Conservation (phyloP, 148 eudicot species). For the Talinum fruticosum region DNA sequence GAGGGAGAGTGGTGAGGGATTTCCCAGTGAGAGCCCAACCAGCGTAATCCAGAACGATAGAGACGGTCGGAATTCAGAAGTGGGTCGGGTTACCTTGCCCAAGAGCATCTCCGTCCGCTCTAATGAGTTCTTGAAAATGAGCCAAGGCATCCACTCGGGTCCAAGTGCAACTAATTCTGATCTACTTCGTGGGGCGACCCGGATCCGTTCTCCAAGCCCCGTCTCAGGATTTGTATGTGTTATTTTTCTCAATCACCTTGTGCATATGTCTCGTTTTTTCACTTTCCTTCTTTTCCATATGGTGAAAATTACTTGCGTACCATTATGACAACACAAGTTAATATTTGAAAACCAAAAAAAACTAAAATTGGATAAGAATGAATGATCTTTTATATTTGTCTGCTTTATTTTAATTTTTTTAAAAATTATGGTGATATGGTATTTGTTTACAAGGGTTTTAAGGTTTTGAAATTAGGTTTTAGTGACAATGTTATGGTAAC, state of each 20-base stretch:
- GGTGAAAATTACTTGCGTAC: neutral
- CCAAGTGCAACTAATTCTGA: constrained; percentile 26
- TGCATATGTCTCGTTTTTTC: neutral
- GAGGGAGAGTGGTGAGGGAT: constrained; percentile 25
- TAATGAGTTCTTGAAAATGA: constrained; percentile 47
- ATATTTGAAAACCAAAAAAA: neutral
- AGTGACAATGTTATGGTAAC: too few species aligned
- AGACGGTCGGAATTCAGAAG: constrained; percentile 17
- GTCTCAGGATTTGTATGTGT: constrained; percentile 29
- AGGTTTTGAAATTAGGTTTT: too few species aligned
- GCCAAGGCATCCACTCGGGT: constrained; percentile 8
- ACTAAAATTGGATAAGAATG: neutral
- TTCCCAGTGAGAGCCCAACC: constrained; percentile 29
- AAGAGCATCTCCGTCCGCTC: constrained; percentile 79
- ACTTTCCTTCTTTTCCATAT: too few species aligned
- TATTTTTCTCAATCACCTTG: neutral
- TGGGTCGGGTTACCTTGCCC: constrained; percentile 45
- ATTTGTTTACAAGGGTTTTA: too few species aligned
- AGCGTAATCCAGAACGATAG: constrained; percentile 38
- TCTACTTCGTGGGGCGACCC: constrained; percentile 20
- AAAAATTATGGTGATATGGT: too few species aligned
- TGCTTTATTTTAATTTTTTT: too few species aligned
- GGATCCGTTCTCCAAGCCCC: constrained; percentile 24
- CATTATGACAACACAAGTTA: neutral
- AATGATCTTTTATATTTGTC: neutral